Base-by-base conservation (phyloP, 2,329 filamentous ascomycete genomes). In the Neopestalotiopsis sp. region DNA sequence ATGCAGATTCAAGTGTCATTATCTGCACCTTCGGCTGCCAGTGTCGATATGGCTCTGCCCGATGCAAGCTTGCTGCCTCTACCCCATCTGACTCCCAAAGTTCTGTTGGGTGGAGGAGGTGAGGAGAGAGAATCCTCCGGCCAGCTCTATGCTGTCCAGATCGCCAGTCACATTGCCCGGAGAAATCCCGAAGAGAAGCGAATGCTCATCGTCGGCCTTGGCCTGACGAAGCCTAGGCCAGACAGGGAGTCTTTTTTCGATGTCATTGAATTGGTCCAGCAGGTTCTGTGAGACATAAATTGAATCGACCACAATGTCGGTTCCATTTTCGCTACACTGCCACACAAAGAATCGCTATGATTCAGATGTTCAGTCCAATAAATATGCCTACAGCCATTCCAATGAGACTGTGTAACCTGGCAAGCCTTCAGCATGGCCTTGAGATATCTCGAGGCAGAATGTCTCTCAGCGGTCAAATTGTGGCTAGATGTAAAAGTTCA, bases 61-160 rank as follows among this genome's bases (percentile, higher is more conserved):
- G 83, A 80, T 67, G 80, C 79, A 6, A 81, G 79, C 61, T 75
- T 87, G 13, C 88, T 98, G 0, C 96, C 96, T 0, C 89, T 94
- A 68, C 87, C 91, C 42, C 92, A 96, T 74, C 86, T 98, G 57
- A 97, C 94, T 0, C 94, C 96, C 1, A 95, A 90, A 49, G 97
- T 94, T 0, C 84, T 99, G 2, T 86, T 99, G 0, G 96, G 96
- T 2, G 94, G 92, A 10, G 94, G 95, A 61, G 90, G 91, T 40
- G 87, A 91, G 66, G 90, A 93, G 61, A 88, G 94, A 58, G 94
- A 98, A 76, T 93, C 92, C 0, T 80, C 97, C 5, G 95, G 94
- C 1, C 95, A 98, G 79, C 88, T 98, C 1, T 92, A 97, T 76
- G 95, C 95, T 2, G 93, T 93, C 58, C 95, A 98, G 76, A 91